Base-by-base conservation (phyloP, 805 yeast genomes). In the Pichia occidentalis region DNA sequence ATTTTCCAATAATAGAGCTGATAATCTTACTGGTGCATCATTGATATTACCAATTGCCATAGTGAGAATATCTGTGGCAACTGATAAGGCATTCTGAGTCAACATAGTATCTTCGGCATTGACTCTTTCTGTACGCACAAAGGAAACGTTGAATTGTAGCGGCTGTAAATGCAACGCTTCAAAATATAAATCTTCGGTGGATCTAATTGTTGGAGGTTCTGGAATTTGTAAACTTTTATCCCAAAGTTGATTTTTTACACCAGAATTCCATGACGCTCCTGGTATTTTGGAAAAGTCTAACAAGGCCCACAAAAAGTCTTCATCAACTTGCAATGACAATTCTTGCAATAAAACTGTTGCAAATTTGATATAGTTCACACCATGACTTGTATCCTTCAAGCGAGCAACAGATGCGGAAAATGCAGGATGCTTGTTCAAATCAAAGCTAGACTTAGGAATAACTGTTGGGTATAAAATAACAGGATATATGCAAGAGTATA, bases 11-110 rank as follows among this genome's bases (percentile, higher is more conserved):
- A 86, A 71, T 48, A 94, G 67, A 0, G 97, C 87, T 52, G 90
- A 86, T 56, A 92, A 64, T 52, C 82, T 75, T 30, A 92, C 84
- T 1, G 97, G 97, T 0, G 99, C 98, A 59, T 92, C 97, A 55
- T 90, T 90, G 43, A 94, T 85, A 57, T 90, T 92, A 19, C 97
- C 98, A 45, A 92, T 75, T 0, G 98, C 95, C 97, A 90, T 88
- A 0, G 97, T 87, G 43, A 92, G 65, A 26, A 90, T 78, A 56
- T 92, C 86, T 48, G 85, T 68, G 45, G 86, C 76, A 57, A 84
- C 82, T 72, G 80, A 73, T 34, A 88, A 56, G 0, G 92, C 67
- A 46, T 78, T 80, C 32, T 76, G 78, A 3, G 83, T 64, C 3
- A 72, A 57, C 0, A 67, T 62, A 10, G 78, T 71, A 25, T 71